phyloP scores from a whole-genome alignment of 202 grass and related monocot genomes.

The Carex arenaria region DNA sequence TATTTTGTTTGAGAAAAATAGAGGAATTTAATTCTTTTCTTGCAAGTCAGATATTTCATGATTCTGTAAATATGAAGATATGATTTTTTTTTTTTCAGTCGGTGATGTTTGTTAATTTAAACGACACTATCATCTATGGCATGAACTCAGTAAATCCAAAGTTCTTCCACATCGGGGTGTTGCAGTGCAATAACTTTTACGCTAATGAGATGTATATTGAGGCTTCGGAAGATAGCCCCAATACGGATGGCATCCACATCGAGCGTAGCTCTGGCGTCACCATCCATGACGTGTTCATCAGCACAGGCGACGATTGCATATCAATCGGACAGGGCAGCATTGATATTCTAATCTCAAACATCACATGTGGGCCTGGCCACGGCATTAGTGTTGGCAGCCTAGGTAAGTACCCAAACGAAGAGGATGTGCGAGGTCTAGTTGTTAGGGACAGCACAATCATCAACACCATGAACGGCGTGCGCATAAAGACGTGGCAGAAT shows the following conservation, averaged over 20 bases:
- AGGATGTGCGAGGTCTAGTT: slow-evolving; percentile 38
- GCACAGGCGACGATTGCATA: slow-evolving; percentile 62
- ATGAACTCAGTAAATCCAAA: slow-evolving; percentile 61
- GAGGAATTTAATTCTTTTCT: too few relatives aligned
- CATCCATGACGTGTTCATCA: slow-evolving; percentile 29
- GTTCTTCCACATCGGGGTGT: slow-evolving; percentile 67
- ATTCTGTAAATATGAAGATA: too few relatives aligned
- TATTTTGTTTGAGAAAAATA: too few relatives aligned
- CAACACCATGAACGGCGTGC: slow-evolving; percentile 42
- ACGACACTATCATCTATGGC: slow-evolving; percentile 31
- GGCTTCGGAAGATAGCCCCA: slow-evolving; percentile 46
- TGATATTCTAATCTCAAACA: slow-evolving; percentile 22
- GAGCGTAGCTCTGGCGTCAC: slow-evolving; percentile 36
- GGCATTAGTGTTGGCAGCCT: slow-evolving; percentile 68
- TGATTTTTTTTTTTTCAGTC: slow-evolving; percentile 20
- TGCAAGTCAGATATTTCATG: too few relatives aligned
- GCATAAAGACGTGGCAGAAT: slow-evolving; percentile 66
- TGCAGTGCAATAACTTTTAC: slow-evolving; percentile 20
- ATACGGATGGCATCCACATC: slow-evolving; percentile 73
- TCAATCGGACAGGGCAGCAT: slow-evolving; percentile 55
- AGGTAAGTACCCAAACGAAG: slow-evolving; percentile 45
- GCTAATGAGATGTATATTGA: slow-evolving; percentile 16
- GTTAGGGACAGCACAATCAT: slow-evolving; percentile 41
- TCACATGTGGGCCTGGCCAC: slow-evolving; percentile 57
- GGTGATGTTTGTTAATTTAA: slow-evolving; percentile 38